Base-by-base conservation (phyloP, 176 grass and related monocot genomes). In the Alopecurus myosuroides region DNA sequence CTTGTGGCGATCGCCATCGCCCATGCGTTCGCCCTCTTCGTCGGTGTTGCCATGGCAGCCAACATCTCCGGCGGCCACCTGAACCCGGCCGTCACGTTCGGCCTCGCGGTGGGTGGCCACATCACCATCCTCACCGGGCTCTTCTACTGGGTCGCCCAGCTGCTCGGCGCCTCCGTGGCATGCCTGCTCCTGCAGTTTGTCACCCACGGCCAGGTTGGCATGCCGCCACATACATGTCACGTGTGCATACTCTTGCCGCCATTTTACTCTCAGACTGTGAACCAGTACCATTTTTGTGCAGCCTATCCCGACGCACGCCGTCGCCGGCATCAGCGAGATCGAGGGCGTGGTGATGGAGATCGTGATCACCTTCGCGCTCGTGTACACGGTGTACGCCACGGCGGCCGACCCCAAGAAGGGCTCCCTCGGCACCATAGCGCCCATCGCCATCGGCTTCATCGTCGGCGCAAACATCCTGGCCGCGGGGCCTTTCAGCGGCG, bases 381-480 rank as follows among this genome's bases (percentile, higher is more conserved):
- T 97, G 75, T 97, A 97, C 95, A 93, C 92, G 39, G 95, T 97
- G 70, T 94, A 97, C 75, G 95, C 95, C 23, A 94, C 95, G 19
- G 92, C 95, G 31, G 95, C 95, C 4, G 95, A 97, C 90, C 92
- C 95, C 0, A 97, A 94, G 86, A 93, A 93, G 88, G 86, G 92
- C 0, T 79, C 90, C 18, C 87, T 97, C 6, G 92, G 95, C 74
- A 97, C 88, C 50, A 79, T 97, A 12, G 95, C 95, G 1, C 95
- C 92, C 40, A 93, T 93, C 1, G 95, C 95, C 13, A 94, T 97
- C 76, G 92, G 95, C 77, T 97, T 97, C 88, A 94, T 94, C 86
- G 92, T 94, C 41, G 92, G 92, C 40, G 95, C 95, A 66, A 97
- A 97, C 88, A 97, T 97, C 80, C 82, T 93, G 14, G 92, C 92